Conservation (phyloP, 2,329 filamentous ascomycete genomes). For the Shiraia sp. region DNA sequence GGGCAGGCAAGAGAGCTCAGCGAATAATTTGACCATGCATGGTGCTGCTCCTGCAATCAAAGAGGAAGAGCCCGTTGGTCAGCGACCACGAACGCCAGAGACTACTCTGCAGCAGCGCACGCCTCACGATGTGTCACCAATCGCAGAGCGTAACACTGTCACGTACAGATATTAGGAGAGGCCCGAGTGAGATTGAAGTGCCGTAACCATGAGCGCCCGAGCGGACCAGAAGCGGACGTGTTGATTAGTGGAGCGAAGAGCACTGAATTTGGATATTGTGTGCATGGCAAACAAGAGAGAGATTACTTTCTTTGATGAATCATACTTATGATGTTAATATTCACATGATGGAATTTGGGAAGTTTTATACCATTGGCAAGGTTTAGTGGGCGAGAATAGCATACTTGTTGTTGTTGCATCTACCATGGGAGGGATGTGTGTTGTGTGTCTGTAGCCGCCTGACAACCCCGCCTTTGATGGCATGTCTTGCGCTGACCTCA, state of each 20-base stretch:
- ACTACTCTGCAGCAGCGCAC: conserved; percentile 12
- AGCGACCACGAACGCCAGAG: conserved; percentile 33
- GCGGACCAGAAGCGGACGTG: conserved; percentile 11
- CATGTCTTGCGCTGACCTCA: conserved; percentile 17
- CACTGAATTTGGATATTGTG: conserved; percentile 6
- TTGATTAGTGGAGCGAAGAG: conserved; percentile 13
- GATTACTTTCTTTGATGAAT: neutral
- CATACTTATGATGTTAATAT: neutral
- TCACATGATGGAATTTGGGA: neutral
- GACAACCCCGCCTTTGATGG: conserved; percentile 10
- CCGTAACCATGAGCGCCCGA: conserved; percentile 3
- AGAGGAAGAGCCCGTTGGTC: conserved; percentile 29
- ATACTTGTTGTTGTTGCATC: too few species aligned
- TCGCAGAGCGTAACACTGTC: conserved; percentile 42
- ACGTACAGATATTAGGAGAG: conserved; percentile 41
- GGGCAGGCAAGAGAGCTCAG: conserved; percentile 49
- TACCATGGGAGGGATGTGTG: conserved; percentile 2
- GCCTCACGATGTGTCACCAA: conserved; percentile 38
- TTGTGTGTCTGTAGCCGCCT: neutral
- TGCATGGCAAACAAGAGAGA: neutral
- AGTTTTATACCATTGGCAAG: neutral
- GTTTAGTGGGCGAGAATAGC: conserved; percentile 3
- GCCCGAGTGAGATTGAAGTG: conserved; percentile 1
- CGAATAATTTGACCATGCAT: conserved; percentile 52
- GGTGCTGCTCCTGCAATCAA: conserved; percentile 36